Evolutionary conservation across 805 yeast genomes (phyloP), one percentile per base, ranked within the genome.

Genomic region (Candida schatavii): DNA sequence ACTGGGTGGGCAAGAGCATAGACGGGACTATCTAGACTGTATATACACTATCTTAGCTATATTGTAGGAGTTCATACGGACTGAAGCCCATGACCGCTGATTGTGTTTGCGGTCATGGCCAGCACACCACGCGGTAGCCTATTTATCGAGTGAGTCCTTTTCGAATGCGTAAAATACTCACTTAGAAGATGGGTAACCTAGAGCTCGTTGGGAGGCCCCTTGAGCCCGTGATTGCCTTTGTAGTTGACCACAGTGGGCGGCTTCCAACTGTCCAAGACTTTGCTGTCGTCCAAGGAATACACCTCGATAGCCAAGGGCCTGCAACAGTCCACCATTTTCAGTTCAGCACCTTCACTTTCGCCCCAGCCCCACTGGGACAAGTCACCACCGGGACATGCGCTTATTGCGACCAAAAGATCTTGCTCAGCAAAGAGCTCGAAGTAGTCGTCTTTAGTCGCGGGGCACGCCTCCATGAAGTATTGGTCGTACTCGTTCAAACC

Each of bases 301-400:
- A 81, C 81, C 56, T 81, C 85, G 39, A 80, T 75, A 1, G 76
- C 82, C 45, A 81, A 64, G 3, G 85, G 83, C 51, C 85, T 64
- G 52, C 87, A 81, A 52, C 81, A 75, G 41, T 74, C 78, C 27
- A 73, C 67, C 85, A 80, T 80, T 46, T 75, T 77, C 31, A 64
- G 72, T 15, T 57, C 59, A 9, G 64, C 70, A 20, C 68, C 70
- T 17, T 63, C 72, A 30, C 64, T 71, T 56, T 78, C 84, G 42
- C 85, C 85, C 87, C 87, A 81, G 36, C 79, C 85, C 86, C 86
- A 81, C 39, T 70, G 66, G 22, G 82, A 76, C 45, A 81, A 62
- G 57, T 81, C 86, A 22, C 87, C 87, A 38, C 86, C 87, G 3
- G 85, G 86, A 56, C 85, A 81, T 6, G 85, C 81, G 42, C 80